Conservation (phyloP, 2,329 filamentous ascomycete species). For the Sordariomycetes sp. region DNA sequence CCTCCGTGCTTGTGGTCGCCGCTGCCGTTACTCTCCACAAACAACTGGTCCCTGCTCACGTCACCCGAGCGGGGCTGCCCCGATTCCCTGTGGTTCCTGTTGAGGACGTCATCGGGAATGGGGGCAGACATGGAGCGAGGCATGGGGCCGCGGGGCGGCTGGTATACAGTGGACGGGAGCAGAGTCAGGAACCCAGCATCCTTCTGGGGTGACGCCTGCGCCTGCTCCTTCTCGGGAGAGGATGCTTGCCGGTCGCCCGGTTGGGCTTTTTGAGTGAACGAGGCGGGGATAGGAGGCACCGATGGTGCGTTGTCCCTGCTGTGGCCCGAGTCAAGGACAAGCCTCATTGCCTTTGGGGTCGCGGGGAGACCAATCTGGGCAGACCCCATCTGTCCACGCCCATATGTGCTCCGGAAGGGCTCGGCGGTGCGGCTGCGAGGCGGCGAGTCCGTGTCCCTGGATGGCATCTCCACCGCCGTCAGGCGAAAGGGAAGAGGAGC, state of each 20-base stretch:
- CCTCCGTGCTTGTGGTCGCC: conserved; percentile 33
- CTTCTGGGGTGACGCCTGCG: conserved; percentile 22
- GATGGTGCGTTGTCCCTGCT: conserved; percentile 28
- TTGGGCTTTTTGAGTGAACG: conserved; percentile 19
- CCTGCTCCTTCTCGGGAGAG: conserved; percentile 27
- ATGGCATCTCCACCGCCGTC: conserved; percentile 13
- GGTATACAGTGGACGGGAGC: conserved; percentile 50
- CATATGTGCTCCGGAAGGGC: conserved; percentile 41
- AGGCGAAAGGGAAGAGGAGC: conserved; percentile 21
- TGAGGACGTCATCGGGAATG: conserved; percentile 27
- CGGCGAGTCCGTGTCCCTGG: conserved; percentile 30
- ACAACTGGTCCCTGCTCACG: conserved; percentile 12
- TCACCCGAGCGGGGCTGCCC: background rate
- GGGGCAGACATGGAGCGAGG: conserved; percentile 52
- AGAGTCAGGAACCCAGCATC: conserved; percentile 29
- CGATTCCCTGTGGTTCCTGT: background rate
- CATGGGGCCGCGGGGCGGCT: conserved; percentile 40
- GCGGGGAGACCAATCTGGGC: conserved; percentile 71
- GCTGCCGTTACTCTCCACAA: conserved; percentile 22
- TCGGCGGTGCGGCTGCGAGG: conserved; percentile 57
- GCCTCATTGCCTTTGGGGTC: conserved; percentile 82
- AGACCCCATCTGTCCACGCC: conserved; percentile 27
- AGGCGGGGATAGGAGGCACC: conserved; percentile 41
- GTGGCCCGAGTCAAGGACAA: conserved; percentile 51
- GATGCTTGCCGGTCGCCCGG: conserved; percentile 14